Evolutionary conservation across 2,329 filamentous ascomycete species (phyloP).

Genomic region (Ascochyta lentis): DNA sequence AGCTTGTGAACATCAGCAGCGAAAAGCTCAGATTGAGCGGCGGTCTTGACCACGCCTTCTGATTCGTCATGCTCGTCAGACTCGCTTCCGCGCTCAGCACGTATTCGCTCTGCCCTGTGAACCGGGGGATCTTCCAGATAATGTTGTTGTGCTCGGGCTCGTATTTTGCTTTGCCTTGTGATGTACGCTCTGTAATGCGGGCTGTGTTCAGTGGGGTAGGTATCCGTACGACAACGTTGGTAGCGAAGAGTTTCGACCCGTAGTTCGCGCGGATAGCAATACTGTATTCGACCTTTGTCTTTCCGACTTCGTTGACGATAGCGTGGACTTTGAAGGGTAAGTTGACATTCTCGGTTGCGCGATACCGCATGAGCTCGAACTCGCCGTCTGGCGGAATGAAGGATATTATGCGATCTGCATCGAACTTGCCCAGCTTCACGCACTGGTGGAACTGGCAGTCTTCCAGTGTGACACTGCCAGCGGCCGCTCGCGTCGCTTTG

Average conservation of each 20-base stretch:
- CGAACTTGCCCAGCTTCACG: slow-evolving; percentile 96
- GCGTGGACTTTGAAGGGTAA: slow-evolving; percentile 98
- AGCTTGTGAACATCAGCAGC: slow-evolving; percentile 97
- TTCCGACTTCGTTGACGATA: slow-evolving; percentile 96
- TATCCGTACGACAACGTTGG: slow-evolving; percentile 92
- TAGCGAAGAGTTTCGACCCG: slow-evolving; percentile 93
- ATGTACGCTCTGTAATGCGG: slow-evolving; percentile 88
- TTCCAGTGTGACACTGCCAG: slow-evolving; percentile 92
- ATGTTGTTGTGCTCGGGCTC: slow-evolving; percentile 98
- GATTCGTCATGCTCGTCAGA: slow-evolving; percentile 95
- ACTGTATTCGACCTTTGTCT: slow-evolving; percentile 97
- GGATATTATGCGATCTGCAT: slow-evolving; percentile 93
- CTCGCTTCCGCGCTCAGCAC: slow-evolving; percentile 93
- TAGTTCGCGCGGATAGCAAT: slow-evolving; percentile 98
- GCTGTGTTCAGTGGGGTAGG: slow-evolving; percentile 97
- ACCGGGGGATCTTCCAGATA: slow-evolving; percentile 98
- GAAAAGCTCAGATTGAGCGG: slow-evolving; percentile 92
- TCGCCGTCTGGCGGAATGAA: slow-evolving; percentile 97
- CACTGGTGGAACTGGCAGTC: slow-evolving; percentile 99
- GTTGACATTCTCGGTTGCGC: slow-evolving; percentile 97
- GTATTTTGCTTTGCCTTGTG: slow-evolving; percentile 97
- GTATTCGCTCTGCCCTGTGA: slow-evolving; percentile 96
- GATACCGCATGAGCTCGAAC: slow-evolving; percentile 98
- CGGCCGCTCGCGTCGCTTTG: slow-evolving; percentile 93
- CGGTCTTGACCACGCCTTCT: slow-evolving; percentile 94